Base-by-base conservation (phyloP, 495 filamentous ascomycete species). In the Astrocystis sublimbata region DNA sequence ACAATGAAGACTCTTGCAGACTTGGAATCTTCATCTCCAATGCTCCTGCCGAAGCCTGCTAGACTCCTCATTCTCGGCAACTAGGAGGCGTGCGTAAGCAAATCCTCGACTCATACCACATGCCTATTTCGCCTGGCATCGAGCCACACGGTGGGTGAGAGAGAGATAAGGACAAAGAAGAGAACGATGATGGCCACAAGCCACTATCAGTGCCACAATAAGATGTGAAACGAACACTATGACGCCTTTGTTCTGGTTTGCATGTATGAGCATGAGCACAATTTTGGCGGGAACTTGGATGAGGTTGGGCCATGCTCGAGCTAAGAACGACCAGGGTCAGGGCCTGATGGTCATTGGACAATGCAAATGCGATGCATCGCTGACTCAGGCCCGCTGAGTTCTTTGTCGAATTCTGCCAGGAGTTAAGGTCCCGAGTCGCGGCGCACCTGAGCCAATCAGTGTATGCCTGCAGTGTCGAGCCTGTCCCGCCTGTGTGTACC, bases 371-470 rank as follows among this genome's bases (percentile, higher is more conserved):
- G n/a, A n/a, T n/a, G n/a, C n/a, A n/a, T n/a, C n/a, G 40, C 54
- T 45, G 54, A 57, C 41, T 45, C 54, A 43, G 24, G 28, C 1
- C 26, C n/a, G n/a, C n/a, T n/a, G n/a, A n/a, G n/a, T n/a, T n/a
- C n/a, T n/a, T n/a, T n/a, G n/a, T n/a, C n/a, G n/a, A n/a, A n/a
- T n/a, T n/a, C n/a, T n/a, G n/a, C n/a, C n/a, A n/a, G n/a, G n/a
- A n/a, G n/a, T n/a, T n/a, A n/a, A n/a, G n/a, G n/a, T n/a, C n/a
- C n/a, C 40, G n/a, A 28, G 9, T 35, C 4, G 17, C 24, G 30
- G 38, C 26, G 40, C 17, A 43, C n/a, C n/a, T 57, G 43, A 40
- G 54, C 54, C 54, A 57, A 57, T 57, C 38, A 35, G 28, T 15
- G 23, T n/a, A n/a, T n/a, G n/a, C n/a, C 26, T 10, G 40, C 54